Conservation (phyloP, 306 rosid species). For the Glycyrrhiza uralensis region DNA sequence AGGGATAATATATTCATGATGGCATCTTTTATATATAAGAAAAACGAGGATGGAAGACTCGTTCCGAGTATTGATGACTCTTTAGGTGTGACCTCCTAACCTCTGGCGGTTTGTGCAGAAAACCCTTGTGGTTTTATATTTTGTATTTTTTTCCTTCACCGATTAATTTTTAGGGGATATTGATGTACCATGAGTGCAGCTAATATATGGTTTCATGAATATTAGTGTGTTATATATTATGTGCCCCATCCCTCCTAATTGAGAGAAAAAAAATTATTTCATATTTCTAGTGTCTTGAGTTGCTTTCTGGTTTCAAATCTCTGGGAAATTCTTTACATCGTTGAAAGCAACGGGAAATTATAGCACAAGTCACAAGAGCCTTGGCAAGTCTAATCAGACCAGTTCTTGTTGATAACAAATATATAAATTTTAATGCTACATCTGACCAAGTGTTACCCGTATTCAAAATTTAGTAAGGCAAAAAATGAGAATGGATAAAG, state of each 20-base stretch:
- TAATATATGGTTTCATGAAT: slow-evolving; percentile 36
- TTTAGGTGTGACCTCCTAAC: slow-evolving; percentile 64
- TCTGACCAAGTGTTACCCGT: no score
- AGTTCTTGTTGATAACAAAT: no score
- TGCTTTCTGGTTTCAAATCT: background rate
- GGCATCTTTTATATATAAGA: slow-evolving; percentile 33
- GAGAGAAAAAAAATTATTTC: background rate
- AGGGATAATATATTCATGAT: slow-evolving; percentile 44
- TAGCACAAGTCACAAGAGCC: background rate
- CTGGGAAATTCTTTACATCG: background rate
- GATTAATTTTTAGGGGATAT: slow-evolving; percentile 31
- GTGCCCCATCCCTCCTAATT: background rate
- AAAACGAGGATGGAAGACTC: slow-evolving; percentile 45
- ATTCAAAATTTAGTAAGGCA: no score
- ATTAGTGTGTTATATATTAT: slow-evolving; percentile 13
- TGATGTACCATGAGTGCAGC: slow-evolving; percentile 33
- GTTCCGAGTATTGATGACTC: slow-evolving; percentile 46
- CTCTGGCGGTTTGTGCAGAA: slow-evolving; percentile 74
- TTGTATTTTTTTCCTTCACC: slow-evolving; percentile 30
- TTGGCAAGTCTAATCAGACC: no score
- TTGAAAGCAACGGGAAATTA: background rate
- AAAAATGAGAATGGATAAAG: no score
- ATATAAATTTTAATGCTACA: no score
- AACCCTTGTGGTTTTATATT: slow-evolving; percentile 44
- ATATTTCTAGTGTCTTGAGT: background rate